A percentile compares a stretch with the other conserved stretches of the same genome.
These are phyloP conservation scores for Daldinia sp. DNA, from an alignment of 2,329 filamentous ascomycete genomes.

Conservation along the genomic window DNA sequence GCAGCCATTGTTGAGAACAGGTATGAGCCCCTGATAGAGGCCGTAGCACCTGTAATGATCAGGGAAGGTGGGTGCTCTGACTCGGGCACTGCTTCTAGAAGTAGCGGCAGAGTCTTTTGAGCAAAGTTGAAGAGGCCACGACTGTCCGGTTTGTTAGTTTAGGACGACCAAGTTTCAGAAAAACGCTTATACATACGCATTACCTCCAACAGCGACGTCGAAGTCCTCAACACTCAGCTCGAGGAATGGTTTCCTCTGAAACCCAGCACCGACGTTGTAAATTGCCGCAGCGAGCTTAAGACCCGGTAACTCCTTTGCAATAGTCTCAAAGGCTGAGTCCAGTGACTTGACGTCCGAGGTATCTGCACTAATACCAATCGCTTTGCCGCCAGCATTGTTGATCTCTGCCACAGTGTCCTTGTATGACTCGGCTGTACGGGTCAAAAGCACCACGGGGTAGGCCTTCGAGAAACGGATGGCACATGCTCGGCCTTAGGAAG, in stretches of 20 bases:
- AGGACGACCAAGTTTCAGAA: neutral
- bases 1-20: conserved; percentile 73
- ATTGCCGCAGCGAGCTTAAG: conserved; percentile 72
- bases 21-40: conserved; percentile 74
- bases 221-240: conserved; percentile 66
- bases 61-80: conserved; percentile 73
- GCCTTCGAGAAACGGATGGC: conserved; percentile 70
- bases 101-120: conserved; percentile 72
- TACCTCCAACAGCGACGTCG: conserved; percentile 59
- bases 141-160: conserved; percentile 48
- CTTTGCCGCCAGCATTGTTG: conserved; percentile 73
- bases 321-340: conserved; percentile 70
- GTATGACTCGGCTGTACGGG: conserved; percentile 75
- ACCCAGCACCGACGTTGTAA: conserved; percentile 73
- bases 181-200: conserved; percentile 59
- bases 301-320: conserved; percentile 69
- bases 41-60: conserved; percentile 82
- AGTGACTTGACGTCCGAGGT: conserved; percentile 60
- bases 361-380: conserved; percentile 77
- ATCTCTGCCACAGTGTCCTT: conserved; percentile 77
- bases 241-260: conserved; percentile 68
- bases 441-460: conserved; percentile 82
- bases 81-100: conserved; percentile 66
- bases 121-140: conserved; percentile 78
- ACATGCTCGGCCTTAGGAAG: conserved; percentile 56